phyloP scores from a whole-genome alignment of 2,329 filamentous ascomycete species.

The Sporothrix schenckii region DNA sequence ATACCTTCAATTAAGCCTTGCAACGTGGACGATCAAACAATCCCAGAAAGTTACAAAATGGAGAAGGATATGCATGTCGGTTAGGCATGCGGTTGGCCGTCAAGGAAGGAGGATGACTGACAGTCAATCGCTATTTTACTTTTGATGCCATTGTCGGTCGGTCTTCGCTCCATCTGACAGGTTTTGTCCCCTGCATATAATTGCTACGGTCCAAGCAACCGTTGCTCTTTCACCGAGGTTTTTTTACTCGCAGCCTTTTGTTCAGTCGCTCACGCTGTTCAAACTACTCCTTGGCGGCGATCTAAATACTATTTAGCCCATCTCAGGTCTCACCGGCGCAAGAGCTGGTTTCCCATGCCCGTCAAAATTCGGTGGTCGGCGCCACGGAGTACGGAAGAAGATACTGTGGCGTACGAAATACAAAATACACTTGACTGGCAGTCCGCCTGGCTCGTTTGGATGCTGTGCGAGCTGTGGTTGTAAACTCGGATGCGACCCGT shows the following conservation, averaged over 20 bases:
- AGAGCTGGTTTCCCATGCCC: no score
- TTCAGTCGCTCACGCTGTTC: no score
- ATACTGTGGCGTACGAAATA: no score
- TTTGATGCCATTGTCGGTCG: neutral
- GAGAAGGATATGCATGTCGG: neutral
- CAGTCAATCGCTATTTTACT: conserved; percentile 21
- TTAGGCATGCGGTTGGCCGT: neutral
- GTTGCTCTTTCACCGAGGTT: neutral
- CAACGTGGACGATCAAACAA: conserved; percentile 16
- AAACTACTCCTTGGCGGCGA: no score
- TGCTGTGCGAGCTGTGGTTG: neutral
- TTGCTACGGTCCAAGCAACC: neutral
- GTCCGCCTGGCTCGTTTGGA: no score
- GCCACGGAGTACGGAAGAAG: no score
- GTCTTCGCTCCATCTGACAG: neutral
- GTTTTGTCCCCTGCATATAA: neutral
- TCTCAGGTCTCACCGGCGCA: no score
- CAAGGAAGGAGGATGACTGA: conserved; percentile 11
- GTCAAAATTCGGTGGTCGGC: no score
- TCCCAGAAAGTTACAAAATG: neutral
- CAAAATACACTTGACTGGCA: no score
- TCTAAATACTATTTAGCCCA: no score
- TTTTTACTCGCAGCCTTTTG: neutral
- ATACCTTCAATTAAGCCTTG: neutral
- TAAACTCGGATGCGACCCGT: conserved; percentile 12